Evolutionary conservation across 352 stramenopile species (phyloP).

Genomic region (Phytophthora melonis): DNA sequence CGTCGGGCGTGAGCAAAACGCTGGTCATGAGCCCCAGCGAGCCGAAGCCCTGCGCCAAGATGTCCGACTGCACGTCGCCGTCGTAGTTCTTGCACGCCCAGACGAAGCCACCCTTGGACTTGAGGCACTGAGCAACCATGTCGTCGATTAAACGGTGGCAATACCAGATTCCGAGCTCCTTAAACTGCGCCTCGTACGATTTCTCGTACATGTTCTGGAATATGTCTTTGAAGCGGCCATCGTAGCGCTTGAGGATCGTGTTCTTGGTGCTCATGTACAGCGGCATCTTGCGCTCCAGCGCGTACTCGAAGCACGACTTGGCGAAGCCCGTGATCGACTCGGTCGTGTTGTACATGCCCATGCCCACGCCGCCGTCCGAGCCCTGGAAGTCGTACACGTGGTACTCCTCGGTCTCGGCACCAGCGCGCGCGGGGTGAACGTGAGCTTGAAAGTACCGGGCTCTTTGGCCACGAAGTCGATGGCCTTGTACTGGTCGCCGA

Average conservation of each 20-base stretch:
- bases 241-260: conserved; percentile 87
- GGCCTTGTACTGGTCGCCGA: conserved; percentile 84
- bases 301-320: conserved; percentile 75
- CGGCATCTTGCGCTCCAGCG: conserved; percentile 68
- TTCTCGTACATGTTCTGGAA: conserved; percentile 86
- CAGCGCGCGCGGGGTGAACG: conserved; percentile 73
- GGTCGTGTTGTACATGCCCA: conserved; percentile 90
- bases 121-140: conserved; percentile 87
- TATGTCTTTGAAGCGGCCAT: conserved; percentile 84
- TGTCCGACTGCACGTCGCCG: conserved; percentile 92
- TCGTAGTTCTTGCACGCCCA: conserved; percentile 95
- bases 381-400: conserved; percentile 73
- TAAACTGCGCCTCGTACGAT: conserved; percentile 69
- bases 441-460: conserved; percentile 72
- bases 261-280: conserved; percentile 86
- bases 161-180: conserved; percentile 79
- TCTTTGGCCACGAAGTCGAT: conserved; percentile 84
- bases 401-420: conserved; percentile 56
- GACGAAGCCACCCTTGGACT: conserved; percentile 86
- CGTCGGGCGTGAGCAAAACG: conserved; percentile 85
- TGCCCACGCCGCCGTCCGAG: conserved; percentile 61
- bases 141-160: conserved; percentile 84
- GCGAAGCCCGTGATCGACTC: conserved; percentile 84
- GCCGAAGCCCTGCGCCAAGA: conserved; percentile 89
- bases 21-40: conserved; percentile 91